Base-by-base conservation (phyloP, 805 yeast species). In the Metschnikowia continentalis region DNA sequence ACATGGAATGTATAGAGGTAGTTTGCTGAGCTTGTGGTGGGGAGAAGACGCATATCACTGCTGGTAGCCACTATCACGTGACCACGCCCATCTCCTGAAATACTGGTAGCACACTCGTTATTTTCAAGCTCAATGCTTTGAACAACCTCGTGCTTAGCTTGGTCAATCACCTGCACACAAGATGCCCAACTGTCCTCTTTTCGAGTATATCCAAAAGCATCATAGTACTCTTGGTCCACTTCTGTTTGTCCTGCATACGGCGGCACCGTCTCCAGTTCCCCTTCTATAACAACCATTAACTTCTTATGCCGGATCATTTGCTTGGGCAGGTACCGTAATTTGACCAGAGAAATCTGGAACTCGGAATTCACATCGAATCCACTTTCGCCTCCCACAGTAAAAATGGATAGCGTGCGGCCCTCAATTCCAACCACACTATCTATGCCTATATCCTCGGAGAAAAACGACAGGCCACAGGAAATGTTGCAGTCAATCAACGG, bases 401-500 rank as follows among this genome's bases (percentile, higher is more conserved):
- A 76, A 32, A 88, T 86, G 2, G 76, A 66, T 51, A 89, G 67
- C 19, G 69, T 74, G 40, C 72, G 73, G 2, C 77, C 80, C 36
- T 72, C 70, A 15, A 87, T 72, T 0, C 88, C 90, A 26, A 89
- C 82, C 3, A 84, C 68, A 1, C 92, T 92, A 47, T 70, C 74
- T n/a, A 71, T 72, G 8, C 77, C 77, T 26, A 74, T 68, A 53
- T 87, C 94, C 52, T 80, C 88, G 41, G 88, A 82, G 19, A 70
- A 69, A 60, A 89, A 83, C 0, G 82, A 69, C 8, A 80, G 68
- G 0, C 84, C 86, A 35, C 66, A 65, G 8, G 66, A 65, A 32
- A 83, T 69, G 13, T 64, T 65, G 32, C 71, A 73, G 51, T 69
- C 76, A 19, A 72, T 63, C 41, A 78, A 60, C 0, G 88, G 86